Conservation (phyloP, 1,139 yeast genomes). For the Taphrina communis region DNA sequence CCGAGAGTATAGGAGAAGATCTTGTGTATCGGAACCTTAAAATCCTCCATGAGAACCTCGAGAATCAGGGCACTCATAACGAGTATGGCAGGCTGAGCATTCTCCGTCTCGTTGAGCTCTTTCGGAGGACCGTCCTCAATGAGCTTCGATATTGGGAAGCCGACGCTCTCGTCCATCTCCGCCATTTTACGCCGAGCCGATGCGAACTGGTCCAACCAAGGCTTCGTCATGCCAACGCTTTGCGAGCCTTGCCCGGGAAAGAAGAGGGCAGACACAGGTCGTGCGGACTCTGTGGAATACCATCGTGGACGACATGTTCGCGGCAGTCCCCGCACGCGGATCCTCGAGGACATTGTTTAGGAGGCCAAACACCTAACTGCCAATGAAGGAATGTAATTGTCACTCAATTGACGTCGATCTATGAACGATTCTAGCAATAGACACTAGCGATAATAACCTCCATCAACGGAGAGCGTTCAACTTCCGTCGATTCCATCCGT, state of each 20-base stretch:
- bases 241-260: conserved; percentile 56
- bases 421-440: too few species aligned
- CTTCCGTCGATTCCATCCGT: too few species aligned
- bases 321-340: background rate
- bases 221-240: conserved; percentile 51
- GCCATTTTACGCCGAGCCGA: conserved; percentile 49
- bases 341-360: background rate
- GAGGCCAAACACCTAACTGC: too few species aligned
- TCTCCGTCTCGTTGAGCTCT: conserved; percentile 54
- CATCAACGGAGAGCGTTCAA: too few species aligned
- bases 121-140: conserved; percentile 43
- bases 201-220: conserved; percentile 46
- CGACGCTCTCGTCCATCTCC: conserved; percentile 51
- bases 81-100: conserved; percentile 69
- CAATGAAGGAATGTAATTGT: too few species aligned
- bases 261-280: conserved; percentile 44
- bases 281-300: background rate
- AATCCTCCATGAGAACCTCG: conserved; percentile 50
- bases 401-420: too few species aligned
- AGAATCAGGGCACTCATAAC: conserved; percentile 57
- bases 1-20: conserved; percentile 55
- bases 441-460: too few species aligned
- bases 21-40: conserved; percentile 43
- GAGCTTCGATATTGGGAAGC: conserved; percentile 48
- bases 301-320: background rate